A percentile compares a stretch with the other conserved stretches of the same genome.
These are phyloP conservation scores for Talaromyces sp. DNA, from an alignment of 2,329 filamentous ascomycete genomes.

Conservation along the genomic window DNA sequence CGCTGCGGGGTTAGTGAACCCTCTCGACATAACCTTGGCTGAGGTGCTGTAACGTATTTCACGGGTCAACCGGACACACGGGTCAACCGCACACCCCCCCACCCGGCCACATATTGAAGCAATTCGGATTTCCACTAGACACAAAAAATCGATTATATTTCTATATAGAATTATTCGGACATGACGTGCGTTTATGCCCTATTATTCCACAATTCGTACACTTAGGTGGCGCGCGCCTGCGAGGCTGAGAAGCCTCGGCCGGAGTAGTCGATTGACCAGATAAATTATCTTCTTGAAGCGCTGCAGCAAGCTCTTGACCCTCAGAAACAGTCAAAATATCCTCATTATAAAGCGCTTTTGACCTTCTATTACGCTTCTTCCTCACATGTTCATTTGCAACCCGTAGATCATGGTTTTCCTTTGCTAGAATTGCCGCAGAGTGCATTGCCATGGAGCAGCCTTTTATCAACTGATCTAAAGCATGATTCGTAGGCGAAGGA, in stretches of 20 bases:
- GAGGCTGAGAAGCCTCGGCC: background rate
- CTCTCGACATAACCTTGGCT: too few relatives aligned
- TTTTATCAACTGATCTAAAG: background rate
- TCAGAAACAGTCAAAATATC: slow-evolving; percentile 8
- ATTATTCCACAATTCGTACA: background rate
- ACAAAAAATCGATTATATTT: background rate
- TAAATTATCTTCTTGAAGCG: slow-evolving; percentile 3
- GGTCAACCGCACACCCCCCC: background rate
- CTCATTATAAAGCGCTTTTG: slow-evolving; percentile 3
- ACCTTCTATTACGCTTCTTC: too few relatives aligned
- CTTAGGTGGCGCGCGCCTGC: slow-evolving; percentile 1
- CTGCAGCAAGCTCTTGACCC: slow-evolving; percentile 1
- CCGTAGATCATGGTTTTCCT: background rate
- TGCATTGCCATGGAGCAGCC: background rate
- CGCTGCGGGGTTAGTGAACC: too few relatives aligned
- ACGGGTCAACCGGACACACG: too few relatives aligned
- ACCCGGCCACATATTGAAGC: background rate
- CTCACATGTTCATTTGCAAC: background rate
- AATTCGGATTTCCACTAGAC: background rate
- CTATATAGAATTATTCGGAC: background rate
- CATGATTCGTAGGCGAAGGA: background rate
- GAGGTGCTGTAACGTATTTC: too few relatives aligned
- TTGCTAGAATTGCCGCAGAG: background rate
- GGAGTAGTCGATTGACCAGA: background rate
- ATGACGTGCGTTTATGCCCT: background rate